Percentiles rank a stretch among this genome's conserved stretches.
Conservation (phyloP, 2,329 filamentous ascomycete genomes). For the Lachnellula subtilissima region DNA sequence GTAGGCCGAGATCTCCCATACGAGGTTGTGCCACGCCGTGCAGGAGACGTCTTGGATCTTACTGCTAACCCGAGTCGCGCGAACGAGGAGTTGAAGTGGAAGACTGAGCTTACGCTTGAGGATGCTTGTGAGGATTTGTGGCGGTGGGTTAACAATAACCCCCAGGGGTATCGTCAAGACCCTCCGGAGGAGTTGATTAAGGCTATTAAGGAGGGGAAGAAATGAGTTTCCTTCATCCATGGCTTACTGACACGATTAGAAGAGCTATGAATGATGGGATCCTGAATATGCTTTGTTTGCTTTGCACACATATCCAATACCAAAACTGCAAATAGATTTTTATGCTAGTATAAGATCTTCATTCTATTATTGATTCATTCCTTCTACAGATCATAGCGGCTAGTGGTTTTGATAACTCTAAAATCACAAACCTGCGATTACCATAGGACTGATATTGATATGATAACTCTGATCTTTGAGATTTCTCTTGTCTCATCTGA, state of each 20-base stretch:
- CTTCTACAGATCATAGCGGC: not conserved
- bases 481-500: too few relatives aligned
- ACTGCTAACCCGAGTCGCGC: slow-evolving; percentile 87
- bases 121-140: slow-evolving; percentile 91
- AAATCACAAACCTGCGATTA: too few relatives aligned
- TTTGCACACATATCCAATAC: not conserved
- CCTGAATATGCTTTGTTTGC: not conserved
- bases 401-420: too few relatives aligned
- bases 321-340: not conserved
- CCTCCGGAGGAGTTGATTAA: slow-evolving; percentile 80
- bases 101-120: slow-evolving; percentile 84
- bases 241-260: not conserved
- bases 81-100: slow-evolving; percentile 87
- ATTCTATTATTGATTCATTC: not conserved
- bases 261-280: not conserved
- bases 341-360: not conserved
- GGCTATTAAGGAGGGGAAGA: slow-evolving; percentile 43
- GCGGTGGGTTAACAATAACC: slow-evolving; percentile 97
- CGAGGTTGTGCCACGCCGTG: slow-evolving; percentile 74
- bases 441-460: too few relatives aligned
- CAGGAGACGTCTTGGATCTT: slow-evolving; percentile 88
- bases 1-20: slow-evolving; percentile 85
- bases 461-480: too few relatives aligned
- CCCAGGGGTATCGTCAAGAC: slow-evolving; percentile 86
- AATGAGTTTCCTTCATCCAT: not conserved